Base-by-base conservation (phyloP, 306 rosid genomes). In the Arachis hypogaea region DNA sequence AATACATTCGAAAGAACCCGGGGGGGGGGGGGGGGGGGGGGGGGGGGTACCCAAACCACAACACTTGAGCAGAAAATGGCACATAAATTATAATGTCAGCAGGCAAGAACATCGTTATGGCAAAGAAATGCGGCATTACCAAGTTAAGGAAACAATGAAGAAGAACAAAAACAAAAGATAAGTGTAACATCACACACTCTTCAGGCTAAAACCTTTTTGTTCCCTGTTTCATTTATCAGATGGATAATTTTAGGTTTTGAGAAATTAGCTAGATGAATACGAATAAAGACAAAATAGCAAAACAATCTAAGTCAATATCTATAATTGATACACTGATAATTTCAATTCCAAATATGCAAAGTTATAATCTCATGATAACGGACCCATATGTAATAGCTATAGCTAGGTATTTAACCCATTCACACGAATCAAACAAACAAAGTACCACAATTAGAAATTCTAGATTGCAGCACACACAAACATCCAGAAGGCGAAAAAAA, bases 81-180 rank as follows among this genome's bases (percentile, higher is more conserved):
- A 84, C 90, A 90, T 83, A 89, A 81, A 84, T 87, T 70, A 82
- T 82, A 74, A 89, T 81, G 83, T 85, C 86, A 11, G 96, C 92
- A 75, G 87, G 86, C 55, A 89, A 85, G 47, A 92, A 92, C 92
- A 82, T 79, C 14, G 11, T 10, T 49, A 14, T 11, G 55, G 86
- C 84, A 86, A 83, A 72, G 14, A 49, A 11, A 5, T 78, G 87
- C 18, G 83, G 86, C 22, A 77, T 76, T 14, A 18, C 28, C 8
- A 10, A 46, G 28, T 40, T 16, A 33, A 11, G 55, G 3, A 58
- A 42, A 57, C 41, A n/a, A n/a, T 16, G 50, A 16, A 38, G 12
- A 36, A 62, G 57, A 56, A 45, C 43, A 30, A 12, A 12, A 59
- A n/a, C 57, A 59, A 73, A 42, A 18, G 7, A 33, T 22, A 66